A percentile compares a stretch with the other conserved stretches of the same genome.
Conservation (phyloP, 2,329 filamentous ascomycete genomes). For the Alternaria consortialis region DNA sequence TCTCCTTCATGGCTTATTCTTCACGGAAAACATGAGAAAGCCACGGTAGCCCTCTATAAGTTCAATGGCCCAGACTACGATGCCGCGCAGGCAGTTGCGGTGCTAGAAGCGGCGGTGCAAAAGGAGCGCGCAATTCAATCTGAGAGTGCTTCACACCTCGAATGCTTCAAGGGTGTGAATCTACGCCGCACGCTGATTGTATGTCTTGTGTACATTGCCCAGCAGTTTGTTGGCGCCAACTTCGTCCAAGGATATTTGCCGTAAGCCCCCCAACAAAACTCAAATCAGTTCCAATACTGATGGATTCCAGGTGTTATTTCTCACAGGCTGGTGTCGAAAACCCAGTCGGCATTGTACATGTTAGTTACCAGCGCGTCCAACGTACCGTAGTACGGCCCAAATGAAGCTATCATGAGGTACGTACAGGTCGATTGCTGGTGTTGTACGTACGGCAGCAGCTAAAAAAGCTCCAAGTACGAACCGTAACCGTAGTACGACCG, state of each 20-base stretch:
- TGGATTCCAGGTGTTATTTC: too few relatives aligned
- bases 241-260: too few relatives aligned
- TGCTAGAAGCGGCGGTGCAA: not conserved
- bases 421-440: too few relatives aligned
- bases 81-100: not conserved
- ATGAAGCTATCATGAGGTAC: constrained; percentile 6
- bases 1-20: not conserved
- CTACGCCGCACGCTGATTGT: not conserved
- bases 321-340: too few relatives aligned
- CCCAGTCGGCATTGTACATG: too few relatives aligned
- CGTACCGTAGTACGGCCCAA: constrained; percentile 5
- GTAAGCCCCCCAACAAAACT: too few relatives aligned
- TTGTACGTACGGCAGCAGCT: constrained; percentile 4
- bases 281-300: too few relatives aligned
- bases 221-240: not conserved
- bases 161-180: not conserved
- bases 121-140: not conserved
- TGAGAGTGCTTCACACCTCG: not conserved
- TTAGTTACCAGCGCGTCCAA: not conserved
- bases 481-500: constrained; percentile 3
- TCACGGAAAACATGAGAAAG: not conserved
- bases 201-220: not conserved
- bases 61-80: not conserved
- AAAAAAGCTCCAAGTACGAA: not conserved
- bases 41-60: not conserved